Base-by-base conservation (phyloP, 306 rosid species). In the Ziziphus jujuba region DNA sequence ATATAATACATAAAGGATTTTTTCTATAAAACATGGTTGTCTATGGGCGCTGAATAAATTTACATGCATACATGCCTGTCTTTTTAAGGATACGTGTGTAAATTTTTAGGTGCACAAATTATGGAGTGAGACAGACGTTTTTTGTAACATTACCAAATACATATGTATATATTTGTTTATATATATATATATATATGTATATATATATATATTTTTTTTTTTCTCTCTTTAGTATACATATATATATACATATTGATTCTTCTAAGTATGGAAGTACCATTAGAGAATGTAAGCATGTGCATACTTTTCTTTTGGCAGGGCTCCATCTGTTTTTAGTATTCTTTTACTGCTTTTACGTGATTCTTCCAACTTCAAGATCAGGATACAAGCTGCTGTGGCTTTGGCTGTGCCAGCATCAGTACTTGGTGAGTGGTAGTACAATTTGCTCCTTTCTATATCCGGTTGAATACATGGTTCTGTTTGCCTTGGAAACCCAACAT, bases 381-480 rank as follows among this genome's bases (percentile, higher is more conserved):
- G 90, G 82, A 93, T 93, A 74, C 98, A 90, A 83, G 97, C 98
- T 76, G 97, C 98, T 54, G 93, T 91, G 55, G 95, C 98, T 56
- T 75, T 93, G 84, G 86, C 98, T 48, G 93, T 93, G 80, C 98
- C 98, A 6, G 68, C 71, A 52, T 83, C 96, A 15, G 73, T 81
- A 61, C 74, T 61, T 74, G 97, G 98, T 92, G 74, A 69, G 77
- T 63, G 34, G 33, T 40, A 40, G 45, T 59, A 58, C 69, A 31
- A 62, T 65, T 70, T 54, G 33, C 66, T 56, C 70, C 33, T 63
- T 52, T 53, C 19, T 11, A 5, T 48, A 60, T 4, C 19, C n/a
- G 38, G 17, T n/a, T 44, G 28, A 7, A 43, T 6, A 17, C 33
- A 44, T 34, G 33, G 5, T 38, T 54, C 7, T 33, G 55, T 58